A percentile compares a stretch with the other conserved stretches of the same genome.
phyloP scores from a whole-genome alignment of 345 rosid genomes.

The Melaleuca alternifolia region DNA sequence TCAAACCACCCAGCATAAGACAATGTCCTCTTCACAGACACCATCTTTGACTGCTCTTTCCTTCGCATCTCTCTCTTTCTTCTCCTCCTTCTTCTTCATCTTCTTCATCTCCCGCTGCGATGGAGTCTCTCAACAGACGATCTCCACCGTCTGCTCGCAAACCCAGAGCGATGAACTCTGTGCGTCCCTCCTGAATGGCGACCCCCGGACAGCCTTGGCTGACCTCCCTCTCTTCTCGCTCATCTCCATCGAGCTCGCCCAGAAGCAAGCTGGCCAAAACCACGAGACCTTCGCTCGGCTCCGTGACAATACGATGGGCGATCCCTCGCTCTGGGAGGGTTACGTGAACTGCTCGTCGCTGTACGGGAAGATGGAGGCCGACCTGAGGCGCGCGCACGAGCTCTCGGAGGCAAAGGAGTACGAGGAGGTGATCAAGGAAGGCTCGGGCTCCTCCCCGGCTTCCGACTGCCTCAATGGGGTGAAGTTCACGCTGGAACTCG shows the following conservation, averaged over 20 bases:
- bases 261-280: background rate
- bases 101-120: background rate
- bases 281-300: background rate
- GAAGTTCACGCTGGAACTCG: background rate
- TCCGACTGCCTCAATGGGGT: conserved; percentile 17
- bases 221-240: conserved; percentile 13
- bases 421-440: background rate
- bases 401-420: conserved; percentile 5
- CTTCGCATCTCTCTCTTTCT: background rate
- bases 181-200: background rate
- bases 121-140: conserved; percentile 1
- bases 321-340: background rate
- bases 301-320: background rate
- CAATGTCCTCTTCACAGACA: background rate
- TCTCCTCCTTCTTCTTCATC: background rate
- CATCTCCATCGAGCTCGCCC: conserved; percentile 6
- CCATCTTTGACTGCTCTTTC: background rate
- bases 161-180: conserved; percentile 15
- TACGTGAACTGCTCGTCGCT: background rate
- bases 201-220: conserved; percentile 6
- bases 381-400: background rate
- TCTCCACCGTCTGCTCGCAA: conserved; percentile 9
- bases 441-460: background rate
- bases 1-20: background rate
- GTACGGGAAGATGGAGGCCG: conserved; percentile 2